Base-by-base conservation (phyloP, 805 yeast species). In the Suhomyces faveliae region DNA sequence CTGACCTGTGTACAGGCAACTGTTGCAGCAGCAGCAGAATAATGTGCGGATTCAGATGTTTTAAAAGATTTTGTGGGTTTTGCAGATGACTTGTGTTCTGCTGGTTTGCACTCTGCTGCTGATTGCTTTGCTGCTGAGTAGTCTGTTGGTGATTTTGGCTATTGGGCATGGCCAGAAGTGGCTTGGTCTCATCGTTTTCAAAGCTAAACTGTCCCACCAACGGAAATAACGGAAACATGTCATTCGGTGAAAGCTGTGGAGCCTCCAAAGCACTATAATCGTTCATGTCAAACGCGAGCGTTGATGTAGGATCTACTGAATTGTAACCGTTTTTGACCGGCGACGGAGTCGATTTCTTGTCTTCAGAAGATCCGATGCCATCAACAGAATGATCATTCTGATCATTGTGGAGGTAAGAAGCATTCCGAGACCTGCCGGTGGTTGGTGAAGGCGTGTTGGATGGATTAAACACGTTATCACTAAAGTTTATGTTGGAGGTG, bases 221-320 rank as follows among this genome's bases (percentile, higher is more conserved):
- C 3, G 78, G 76, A 42, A 72, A 72, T 19, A 73, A 62, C 3
- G 78, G 78, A 48, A 70, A 72, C 44, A 62, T 51, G 35, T 51
- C 55, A 13, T 43, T 44, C 2, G 55, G 55, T 10, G 55, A 51
- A 15, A 48, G 29, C 35, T 44, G 47, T 5, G 47, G 22, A 11
- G 24, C 22, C 4, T 43, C 46, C 33, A 23, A 13, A 4, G 21
- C 3, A n/a, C 15, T 20, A 11, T 22, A 43, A 21, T 35, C 38
- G 17, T 24, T 43, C 24, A 43, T 23, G 17, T 43, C 46, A 35
- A 43, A 43, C 22, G 19, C 39, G 20, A 17, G 29, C 3, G 33
- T 33, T 5, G 37, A 33, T n/a, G 37, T 9, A 27, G 17, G 19
- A 33, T 33, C 10, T 8, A 15, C 27, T 7, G 35, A 11, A 6